A percentile compares a stretch with the other conserved stretches of the same genome.
Conservation (phyloP, 768 basidiomycete genomes). For the Mycena metata region DNA sequence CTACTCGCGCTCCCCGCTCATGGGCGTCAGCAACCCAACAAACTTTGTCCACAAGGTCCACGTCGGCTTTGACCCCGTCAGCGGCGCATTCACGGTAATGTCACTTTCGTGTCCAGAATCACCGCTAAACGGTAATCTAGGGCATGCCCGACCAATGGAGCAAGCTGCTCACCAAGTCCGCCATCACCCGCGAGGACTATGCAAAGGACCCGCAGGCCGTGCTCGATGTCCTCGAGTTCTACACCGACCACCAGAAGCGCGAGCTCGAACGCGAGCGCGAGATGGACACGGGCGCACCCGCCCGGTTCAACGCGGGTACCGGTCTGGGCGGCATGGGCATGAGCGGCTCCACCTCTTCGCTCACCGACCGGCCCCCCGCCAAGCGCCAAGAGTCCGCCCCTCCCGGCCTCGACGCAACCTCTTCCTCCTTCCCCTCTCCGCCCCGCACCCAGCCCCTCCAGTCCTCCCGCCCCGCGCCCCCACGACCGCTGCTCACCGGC, state of each 20-base stretch:
- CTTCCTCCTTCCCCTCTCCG: conserved; percentile 54
- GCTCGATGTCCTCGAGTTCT: conserved; percentile 97
- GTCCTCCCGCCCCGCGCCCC: conserved; percentile 75
- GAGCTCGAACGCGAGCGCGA: conserved; percentile 79
- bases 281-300: conserved; percentile 63
- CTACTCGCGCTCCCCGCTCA: conserved; percentile 90
- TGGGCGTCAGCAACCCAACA: conserved; percentile 94
- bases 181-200: conserved; percentile 98
- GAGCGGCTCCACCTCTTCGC: conserved; percentile 45
- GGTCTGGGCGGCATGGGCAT: conserved; percentile 83
- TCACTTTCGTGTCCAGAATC: too few relatives aligned
- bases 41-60: conserved; percentile 99
- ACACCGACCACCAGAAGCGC: conserved; percentile 97
- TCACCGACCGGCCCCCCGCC: conserved; percentile 50
- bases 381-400: conserved; percentile 65
- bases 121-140: conserved; percentile 51
- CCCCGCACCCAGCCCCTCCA: conserved; percentile 68
- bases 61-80: conserved; percentile 95
- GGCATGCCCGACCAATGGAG: conserved; percentile 99
- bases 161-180: conserved; percentile 95
- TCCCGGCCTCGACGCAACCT: conserved; percentile 34
- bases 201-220: conserved; percentile 98
- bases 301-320: conserved; percentile 92
- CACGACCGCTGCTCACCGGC: conserved; percentile 72
- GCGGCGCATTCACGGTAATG: conserved; percentile 90